Conservation (phyloP, 2,329 filamentous ascomycete genomes). For the Macrophomina pseudophaseolina region DNA sequence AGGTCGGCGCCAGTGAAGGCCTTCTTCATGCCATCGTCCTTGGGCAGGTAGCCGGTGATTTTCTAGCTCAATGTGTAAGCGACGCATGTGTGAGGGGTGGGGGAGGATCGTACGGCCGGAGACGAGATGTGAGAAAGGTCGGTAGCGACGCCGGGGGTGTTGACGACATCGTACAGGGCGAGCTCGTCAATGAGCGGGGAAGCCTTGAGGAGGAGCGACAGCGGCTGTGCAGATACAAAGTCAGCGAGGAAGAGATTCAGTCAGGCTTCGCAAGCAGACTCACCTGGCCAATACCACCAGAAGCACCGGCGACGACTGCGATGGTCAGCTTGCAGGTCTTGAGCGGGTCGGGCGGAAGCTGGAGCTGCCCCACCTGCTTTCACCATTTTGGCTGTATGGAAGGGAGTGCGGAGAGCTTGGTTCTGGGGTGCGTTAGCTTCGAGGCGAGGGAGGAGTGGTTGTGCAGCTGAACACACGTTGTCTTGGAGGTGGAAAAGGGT, state of each 20-base stretch:
- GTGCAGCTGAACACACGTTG: not conserved
- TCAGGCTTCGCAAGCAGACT: slow-evolving; percentile 32
- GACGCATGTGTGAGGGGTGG: not conserved
- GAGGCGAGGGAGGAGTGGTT: not conserved
- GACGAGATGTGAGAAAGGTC: slow-evolving; percentile 98
- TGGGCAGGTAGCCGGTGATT: slow-evolving; percentile 85
- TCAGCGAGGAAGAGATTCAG: slow-evolving; percentile 19
- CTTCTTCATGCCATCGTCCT: slow-evolving; percentile 79
- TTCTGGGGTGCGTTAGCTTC: slow-evolving; percentile 27
- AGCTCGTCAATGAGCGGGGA: slow-evolving; percentile 89
- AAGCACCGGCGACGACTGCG: slow-evolving; percentile 84
- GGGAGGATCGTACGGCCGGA: slow-evolving; percentile 66
- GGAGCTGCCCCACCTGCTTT: slow-evolving; percentile 39
- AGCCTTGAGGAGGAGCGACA: slow-evolving; percentile 95
- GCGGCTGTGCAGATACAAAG: slow-evolving; percentile 65
- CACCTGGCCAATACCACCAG: slow-evolving; percentile 98
- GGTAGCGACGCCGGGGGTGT: slow-evolving; percentile 93
- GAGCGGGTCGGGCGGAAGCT: slow-evolving; percentile 19
- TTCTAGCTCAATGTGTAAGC: slow-evolving; percentile 59
- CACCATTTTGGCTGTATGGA: slow-evolving; percentile 43
- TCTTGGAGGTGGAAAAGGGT: not conserved
- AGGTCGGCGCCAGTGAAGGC: slow-evolving; percentile 94
- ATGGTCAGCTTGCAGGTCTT: slow-evolving; percentile 18
- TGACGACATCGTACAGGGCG: slow-evolving; percentile 98
- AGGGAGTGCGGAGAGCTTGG: slow-evolving; percentile 30